Percentiles rank a stretch among this genome's conserved stretches.
Conservation (phyloP, 176 grass and related monocot genomes). For the Zoysia pacifica region DNA sequence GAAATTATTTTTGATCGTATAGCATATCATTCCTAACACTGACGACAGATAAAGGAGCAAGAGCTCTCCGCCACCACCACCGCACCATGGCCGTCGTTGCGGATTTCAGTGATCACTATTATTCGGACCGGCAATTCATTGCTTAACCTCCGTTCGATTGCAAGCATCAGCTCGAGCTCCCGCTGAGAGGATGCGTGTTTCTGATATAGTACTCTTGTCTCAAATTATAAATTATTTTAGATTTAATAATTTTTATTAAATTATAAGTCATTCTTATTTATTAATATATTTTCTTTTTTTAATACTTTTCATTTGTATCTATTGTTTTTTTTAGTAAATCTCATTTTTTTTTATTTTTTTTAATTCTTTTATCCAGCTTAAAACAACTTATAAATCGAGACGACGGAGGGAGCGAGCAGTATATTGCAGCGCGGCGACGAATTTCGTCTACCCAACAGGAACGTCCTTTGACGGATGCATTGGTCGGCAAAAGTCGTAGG, state of each 20-base stretch:
- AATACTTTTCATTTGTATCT: no score
- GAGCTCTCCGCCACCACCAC: neutral
- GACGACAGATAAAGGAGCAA: no score
- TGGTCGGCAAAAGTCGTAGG: neutral
- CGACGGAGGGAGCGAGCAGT: no score
- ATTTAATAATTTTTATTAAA: no score
- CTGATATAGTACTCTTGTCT: neutral
- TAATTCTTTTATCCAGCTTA: no score
- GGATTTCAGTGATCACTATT: constrained; percentile 30
- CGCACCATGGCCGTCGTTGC: constrained; percentile 27
- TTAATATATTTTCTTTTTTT: no score
- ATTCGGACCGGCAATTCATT: neutral
- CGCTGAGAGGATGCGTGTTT: neutral
- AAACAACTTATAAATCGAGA: no score
- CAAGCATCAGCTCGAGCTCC: neutral
- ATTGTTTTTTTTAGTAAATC: no score
- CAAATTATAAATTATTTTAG: no score
- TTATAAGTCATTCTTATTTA: no score
- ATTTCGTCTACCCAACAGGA: neutral
- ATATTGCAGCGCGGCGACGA: constrained; percentile 3
- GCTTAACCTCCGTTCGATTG: neutral
- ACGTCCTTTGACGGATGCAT: neutral
- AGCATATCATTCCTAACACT: no score
- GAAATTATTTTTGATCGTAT: neutral
- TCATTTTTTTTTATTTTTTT: no score